Evolutionary conservation across 139 green algal genomes (phyloP).

Genomic region (Desmodesmus armatus): DNA sequence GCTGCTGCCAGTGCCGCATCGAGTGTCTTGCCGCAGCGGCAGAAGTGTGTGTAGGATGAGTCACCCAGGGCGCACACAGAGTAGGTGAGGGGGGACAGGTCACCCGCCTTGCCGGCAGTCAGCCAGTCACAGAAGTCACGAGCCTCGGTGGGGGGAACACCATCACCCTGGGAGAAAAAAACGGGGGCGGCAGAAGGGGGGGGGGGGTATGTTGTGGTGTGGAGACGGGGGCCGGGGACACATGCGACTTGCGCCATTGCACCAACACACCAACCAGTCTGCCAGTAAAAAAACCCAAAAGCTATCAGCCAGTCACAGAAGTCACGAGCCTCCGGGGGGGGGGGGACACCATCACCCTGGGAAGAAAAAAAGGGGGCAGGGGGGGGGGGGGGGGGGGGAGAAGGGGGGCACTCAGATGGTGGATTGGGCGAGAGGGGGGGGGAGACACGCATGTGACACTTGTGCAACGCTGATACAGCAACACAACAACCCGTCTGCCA

Average conservation of each 20-base stretch:
- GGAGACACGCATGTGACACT: too few species aligned
- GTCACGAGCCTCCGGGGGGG: conserved; percentile 81
- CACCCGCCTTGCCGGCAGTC: conserved; percentile 53
- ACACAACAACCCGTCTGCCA: too few species aligned
- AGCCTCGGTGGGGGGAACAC: conserved; percentile 87
- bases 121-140: conserved; percentile 91
- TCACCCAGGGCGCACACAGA: conserved; percentile 88
- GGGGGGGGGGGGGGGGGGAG: too few species aligned
- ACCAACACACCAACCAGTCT: too few species aligned
- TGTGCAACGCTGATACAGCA: neutral
- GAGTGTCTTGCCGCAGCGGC: conserved; percentile 82
- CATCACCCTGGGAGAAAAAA: conserved; percentile 79
- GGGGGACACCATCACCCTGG: conserved; percentile 90
- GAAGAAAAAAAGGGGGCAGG: neutral
- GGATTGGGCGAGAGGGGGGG: neutral
- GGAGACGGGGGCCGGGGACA: neutral
- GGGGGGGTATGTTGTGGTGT: neutral
- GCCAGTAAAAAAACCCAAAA: too few species aligned
- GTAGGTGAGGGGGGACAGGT: conserved; percentile 60
- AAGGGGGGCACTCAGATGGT: neutral
- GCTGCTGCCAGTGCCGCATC: conserved; percentile 71
- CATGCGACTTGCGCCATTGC: neutral
- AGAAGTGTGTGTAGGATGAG: conserved; percentile 90
- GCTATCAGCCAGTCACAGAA: conserved; percentile 89
- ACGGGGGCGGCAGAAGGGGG: neutral